Conservation (phyloP, 2,329 filamentous ascomycete genomes). For the Pestalotiopsis fici region DNA sequence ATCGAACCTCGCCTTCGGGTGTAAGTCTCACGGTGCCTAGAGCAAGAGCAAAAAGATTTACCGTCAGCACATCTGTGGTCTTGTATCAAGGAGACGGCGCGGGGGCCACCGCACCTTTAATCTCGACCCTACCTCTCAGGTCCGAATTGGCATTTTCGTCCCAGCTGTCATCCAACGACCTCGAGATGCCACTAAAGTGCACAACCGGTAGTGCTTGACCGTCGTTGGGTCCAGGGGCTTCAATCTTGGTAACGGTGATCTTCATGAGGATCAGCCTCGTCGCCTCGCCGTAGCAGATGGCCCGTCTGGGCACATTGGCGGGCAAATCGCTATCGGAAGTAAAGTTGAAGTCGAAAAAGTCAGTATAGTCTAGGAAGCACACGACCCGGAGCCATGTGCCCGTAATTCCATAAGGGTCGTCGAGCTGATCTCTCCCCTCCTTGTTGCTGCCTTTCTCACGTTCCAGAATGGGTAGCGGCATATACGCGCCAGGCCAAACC, state of each 20-base stretch:
- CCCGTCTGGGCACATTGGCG: conserved; percentile 44
- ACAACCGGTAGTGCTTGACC: conserved; percentile 63
- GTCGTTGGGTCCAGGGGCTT: conserved; percentile 58
- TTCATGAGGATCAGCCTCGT: conserved; percentile 72
- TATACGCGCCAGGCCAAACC: conserved; percentile 52
- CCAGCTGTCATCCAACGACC: conserved; percentile 63
- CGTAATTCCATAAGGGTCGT: conserved; percentile 71
- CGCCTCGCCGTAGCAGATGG: conserved; percentile 65
- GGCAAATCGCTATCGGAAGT: conserved; percentile 40
- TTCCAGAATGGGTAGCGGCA: conserved; percentile 30
- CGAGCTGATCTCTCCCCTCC: conserved; percentile 44
- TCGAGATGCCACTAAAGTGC: conserved; percentile 65
- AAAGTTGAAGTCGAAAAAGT: conserved; percentile 76
- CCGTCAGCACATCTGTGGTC: not conserved
- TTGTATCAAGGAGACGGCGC: not conserved
- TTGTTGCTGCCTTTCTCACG: conserved; percentile 39
- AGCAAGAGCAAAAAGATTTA: not conserved
- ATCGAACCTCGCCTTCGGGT: conserved; percentile 69
- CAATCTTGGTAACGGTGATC: conserved; percentile 61
- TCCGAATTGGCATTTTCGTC: conserved; percentile 70
- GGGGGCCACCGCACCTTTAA: conserved; percentile 24
- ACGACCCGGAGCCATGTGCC: conserved; percentile 70
- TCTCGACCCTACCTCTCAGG: conserved; percentile 54
- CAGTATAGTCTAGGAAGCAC: conserved; percentile 66
- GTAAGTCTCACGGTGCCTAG: conserved; percentile 66